These are phyloP conservation scores for Candida suzukii DNA, from an alignment of 805 yeast species.

Conservation along the genomic window DNA sequence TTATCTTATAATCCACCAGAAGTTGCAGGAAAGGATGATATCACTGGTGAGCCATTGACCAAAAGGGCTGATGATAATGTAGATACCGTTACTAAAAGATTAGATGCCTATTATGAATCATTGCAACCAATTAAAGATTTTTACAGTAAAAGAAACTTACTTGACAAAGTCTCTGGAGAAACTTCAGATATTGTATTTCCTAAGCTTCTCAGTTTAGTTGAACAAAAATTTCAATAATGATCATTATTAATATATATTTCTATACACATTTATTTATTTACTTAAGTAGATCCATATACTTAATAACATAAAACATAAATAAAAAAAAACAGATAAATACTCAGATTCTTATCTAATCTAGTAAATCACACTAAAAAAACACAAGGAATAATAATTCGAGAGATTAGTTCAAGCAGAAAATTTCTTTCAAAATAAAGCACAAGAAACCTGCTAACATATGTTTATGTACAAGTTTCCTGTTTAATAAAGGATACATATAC, in stretches of 20 bases:
- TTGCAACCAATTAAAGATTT: slow-evolving; percentile 60
- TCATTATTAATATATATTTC: neutral
- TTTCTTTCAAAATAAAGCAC: too few species aligned
- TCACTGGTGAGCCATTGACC: slow-evolving; percentile 80
- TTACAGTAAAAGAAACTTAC: slow-evolving; percentile 43
- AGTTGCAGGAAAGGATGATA: slow-evolving; percentile 71
- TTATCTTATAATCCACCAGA: slow-evolving; percentile 86
- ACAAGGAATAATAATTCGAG: too few species aligned
- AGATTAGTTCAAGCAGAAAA: too few species aligned
- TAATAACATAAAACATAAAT: too few species aligned
- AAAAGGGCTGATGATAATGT: slow-evolving; percentile 82
- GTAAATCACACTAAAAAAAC: too few species aligned
- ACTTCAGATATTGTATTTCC: slow-evolving; percentile 85
- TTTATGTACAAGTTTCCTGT: too few species aligned
- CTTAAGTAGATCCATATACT: too few species aligned
- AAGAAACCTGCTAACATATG: too few species aligned
- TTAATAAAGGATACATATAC: too few species aligned
- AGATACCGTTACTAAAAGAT: slow-evolving; percentile 59
- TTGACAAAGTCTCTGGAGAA: slow-evolving; percentile 58
- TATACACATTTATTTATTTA: too few species aligned
- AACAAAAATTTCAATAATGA: slow-evolving; percentile 18
- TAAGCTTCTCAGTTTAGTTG: slow-evolving; percentile 40
- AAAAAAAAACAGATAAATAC: too few species aligned
- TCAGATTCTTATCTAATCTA: too few species aligned
- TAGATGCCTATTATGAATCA: slow-evolving; percentile 52